phyloP scores from a whole-genome alignment of 192 early-diverging fungal genomes.

The Pilaira anomala region DNA sequence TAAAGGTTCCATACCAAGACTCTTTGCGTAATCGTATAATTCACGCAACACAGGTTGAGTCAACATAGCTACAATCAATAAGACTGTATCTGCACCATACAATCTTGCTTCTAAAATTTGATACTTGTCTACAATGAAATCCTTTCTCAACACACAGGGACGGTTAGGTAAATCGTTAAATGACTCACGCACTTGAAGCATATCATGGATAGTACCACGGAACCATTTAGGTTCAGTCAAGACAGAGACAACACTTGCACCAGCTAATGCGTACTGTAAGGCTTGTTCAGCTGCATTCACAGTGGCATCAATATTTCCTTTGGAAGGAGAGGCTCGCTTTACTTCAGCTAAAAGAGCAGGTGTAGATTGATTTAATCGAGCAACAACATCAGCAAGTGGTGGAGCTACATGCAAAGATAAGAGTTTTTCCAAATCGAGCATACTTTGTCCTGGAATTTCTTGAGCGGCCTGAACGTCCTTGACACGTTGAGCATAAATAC shows the following conservation, averaged over 20 bases:
- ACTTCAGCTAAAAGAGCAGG: conserved; percentile 94
- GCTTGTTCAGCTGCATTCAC: conserved; percentile 90
- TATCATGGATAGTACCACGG: conserved; percentile 89
- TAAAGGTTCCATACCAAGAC: conserved; percentile 95
- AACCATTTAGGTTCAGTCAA: conserved; percentile 99
- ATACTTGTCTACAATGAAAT: conserved; percentile 95
- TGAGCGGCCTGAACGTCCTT: conserved; percentile 73
- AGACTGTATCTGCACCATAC: conserved; percentile 90
- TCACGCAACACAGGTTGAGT: conserved; percentile 58
- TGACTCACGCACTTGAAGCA: conserved; percentile 80
- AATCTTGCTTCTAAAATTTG: conserved; percentile 96
- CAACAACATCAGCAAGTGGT: conserved; percentile 72
- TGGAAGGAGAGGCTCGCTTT: conserved; percentile 96
- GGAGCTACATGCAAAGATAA: conserved; percentile 74
- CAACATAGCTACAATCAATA: conserved; percentile 96
- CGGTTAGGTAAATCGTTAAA: conserved; percentile 62
- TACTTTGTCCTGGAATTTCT: conserved; percentile 67
- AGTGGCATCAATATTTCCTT: conserved; percentile 81
- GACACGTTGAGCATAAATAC: conserved; percentile 78
- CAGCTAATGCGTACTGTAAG: conserved; percentile 79
- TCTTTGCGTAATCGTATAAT: conserved; percentile 71
- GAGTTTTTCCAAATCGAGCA: conserved; percentile 63
- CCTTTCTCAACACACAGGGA: conserved; percentile 94
- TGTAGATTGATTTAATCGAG: conserved; percentile 58
- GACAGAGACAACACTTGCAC: conserved; percentile 93